Base-by-base conservation (phyloP, 148 eudicot genomes). In the Dysphania ambrosioides region DNA sequence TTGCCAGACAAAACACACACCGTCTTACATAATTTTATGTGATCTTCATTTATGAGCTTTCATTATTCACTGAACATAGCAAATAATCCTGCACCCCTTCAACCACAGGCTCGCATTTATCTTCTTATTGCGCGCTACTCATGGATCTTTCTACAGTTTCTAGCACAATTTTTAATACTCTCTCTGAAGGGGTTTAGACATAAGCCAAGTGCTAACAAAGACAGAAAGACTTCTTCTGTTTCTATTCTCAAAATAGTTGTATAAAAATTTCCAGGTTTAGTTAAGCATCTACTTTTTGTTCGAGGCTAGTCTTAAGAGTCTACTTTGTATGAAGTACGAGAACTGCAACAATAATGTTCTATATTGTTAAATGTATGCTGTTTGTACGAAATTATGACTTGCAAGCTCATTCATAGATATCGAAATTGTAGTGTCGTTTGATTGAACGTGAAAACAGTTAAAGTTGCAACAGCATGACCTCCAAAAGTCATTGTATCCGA, bases 1-100 rank as follows among this genome's bases (percentile, higher is more conserved):
- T 35, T 65, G 68, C 26, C 44, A 65, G 53, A 65, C 65, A 58
- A 72, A 15, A 51, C 19, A 16, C 62, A 35, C 71, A 65, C 61
- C 31, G 23, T 23, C 26, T 26, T 64, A 34, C 13, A 6, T 34
- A 32, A 64, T 32, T 44, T 69, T 68, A 74, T 47, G 18, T 31
- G 60, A 69, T 26, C 70, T 74, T 34, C 77, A 74, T 74, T 74
- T 62, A 47, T 74, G 77, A 65, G 15, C 16, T 18, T 11, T 29
- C 19, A 8, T 29, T 5, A 24, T n/a, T 56, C 44, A 60, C 31
- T 60, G 26, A 0, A 26, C 56, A 24, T 23, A 11, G 35, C 26
- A 29, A 24, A 56, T n/a, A 24, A 27, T 27, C 13, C 2, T 12
- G 32, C 19, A 60, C 2, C 35, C 16, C 21, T 29, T 26, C n/a